Evolutionary conservation across 805 yeast species (phyloP).

Genomic region (Kuraishia cidri): DNA sequence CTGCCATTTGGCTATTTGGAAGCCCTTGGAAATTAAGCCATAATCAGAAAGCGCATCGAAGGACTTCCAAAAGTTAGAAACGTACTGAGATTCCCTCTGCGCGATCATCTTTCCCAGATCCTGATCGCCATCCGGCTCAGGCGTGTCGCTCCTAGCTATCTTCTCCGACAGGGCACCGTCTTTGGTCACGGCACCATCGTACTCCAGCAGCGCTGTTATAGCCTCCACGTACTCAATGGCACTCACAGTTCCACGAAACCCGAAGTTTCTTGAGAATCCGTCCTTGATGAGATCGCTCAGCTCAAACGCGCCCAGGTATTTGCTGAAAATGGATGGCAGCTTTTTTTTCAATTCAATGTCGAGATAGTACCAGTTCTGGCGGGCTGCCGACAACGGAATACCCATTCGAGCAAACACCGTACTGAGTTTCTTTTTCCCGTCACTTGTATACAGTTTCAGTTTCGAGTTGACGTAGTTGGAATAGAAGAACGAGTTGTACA

Average conservation of each 20-base stretch:
- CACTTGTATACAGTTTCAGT: constrained; percentile 82
- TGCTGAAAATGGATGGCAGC: constrained; percentile 57
- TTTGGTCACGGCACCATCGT: constrained; percentile 28
- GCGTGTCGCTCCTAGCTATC: constrained; percentile 4
- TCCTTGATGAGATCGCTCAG: constrained; percentile 75
- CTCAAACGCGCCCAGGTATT: constrained; percentile 68
- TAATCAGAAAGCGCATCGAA: constrained; percentile 44
- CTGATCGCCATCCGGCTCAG: constrained; percentile 15
- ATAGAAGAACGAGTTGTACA: constrained; percentile 84
- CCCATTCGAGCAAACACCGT: constrained; percentile 97
- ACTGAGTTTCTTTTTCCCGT: constrained; percentile 78
- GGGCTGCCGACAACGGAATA: constrained; percentile 78
- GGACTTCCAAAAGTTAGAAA: constrained; percentile 43
- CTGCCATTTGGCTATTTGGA: constrained; percentile 73
- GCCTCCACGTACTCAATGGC: constrained; percentile 94
- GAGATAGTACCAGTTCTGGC: constrained; percentile 89
- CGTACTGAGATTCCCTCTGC: constrained; percentile 21
- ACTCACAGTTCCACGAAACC: constrained; percentile 77
- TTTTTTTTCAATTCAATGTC: constrained; percentile 71
- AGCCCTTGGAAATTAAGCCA: constrained; percentile 55
- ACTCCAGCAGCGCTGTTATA: constrained; percentile 74
- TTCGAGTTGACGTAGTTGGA: constrained; percentile 90
- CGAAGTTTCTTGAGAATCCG: constrained; percentile 82
- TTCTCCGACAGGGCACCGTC: constrained; percentile 6
- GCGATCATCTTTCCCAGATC: constrained; percentile 14